Base-by-base conservation (phyloP, 441 rosid genomes). In the Erodium moschatum region DNA sequence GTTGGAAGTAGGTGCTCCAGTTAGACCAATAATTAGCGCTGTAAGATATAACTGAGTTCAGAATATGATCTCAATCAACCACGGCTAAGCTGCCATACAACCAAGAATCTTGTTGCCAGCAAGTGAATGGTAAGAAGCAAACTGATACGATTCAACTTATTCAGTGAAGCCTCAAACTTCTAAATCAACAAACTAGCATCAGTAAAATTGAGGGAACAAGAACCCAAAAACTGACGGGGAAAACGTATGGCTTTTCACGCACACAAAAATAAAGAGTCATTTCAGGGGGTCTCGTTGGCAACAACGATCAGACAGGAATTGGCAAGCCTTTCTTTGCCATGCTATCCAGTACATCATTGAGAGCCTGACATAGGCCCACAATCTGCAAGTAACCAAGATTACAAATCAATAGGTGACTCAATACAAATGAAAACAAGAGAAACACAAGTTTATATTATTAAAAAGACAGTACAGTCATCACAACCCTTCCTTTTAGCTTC, bases 261-360 rank as follows among this genome's bases (percentile, higher is more conserved):
- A 15, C 64, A 60, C 27, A 60, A 20, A 60, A 20, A 60, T 3
- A 20, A 18, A 20, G 29, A 20, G n/a, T 9, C 64, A 2, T 20
- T 33, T 20, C 64, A 20, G 6, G 31, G 31, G 60, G 48, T 12
- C 15, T 60, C 64, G 4, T 20, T 19, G 63, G 20, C 29, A 20
- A 56, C 63, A 7, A 11, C 29, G 3, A 56, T 82, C 81, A 90
- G 66, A 90, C 92, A 7, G 93, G 96, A 77, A 95, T 87, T 5
- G 90, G 72, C 77, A 92, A 70, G 81, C 98, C 96, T 82, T 85
- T 92, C 87, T 90, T 87, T 15, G 91, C 96, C 96, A 92, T 89
- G 78, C 90, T 81, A 67, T 90, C 98, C 42, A 92, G 86, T 69
- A 95, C 85, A 73, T 89, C 98, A 48, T 89, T 95, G 75, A 92